Evolutionary conservation across 2,329 filamentous ascomycete genomes (phyloP), one percentile per base, ranked within the genome.

Genomic region (Colletotrichum brevisporum): DNA sequence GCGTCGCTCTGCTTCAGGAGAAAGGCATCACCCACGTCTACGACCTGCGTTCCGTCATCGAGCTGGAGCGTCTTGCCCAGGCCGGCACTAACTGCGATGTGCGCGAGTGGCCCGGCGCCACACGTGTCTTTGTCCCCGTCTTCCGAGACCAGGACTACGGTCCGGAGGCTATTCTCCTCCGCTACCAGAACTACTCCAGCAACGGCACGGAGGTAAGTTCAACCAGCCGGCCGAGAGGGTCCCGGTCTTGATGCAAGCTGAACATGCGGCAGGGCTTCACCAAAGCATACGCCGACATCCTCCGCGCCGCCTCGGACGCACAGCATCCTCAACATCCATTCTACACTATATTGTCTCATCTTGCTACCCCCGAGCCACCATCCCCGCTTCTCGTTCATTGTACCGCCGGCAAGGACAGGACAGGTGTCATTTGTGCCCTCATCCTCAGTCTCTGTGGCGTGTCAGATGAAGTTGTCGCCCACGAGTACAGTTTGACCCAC

Each of bases 391-490:
- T 94, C 6, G 82, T 94, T 8, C 92, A 95, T 75, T 94, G 92
- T 78, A 92, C 91, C 0, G 91, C 91, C 0, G 92, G 92, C 13
- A 95, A 95, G 79, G 92, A 95, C 77, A 85, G 92, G 51, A 94
- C 92, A 0, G 92, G 92, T 2, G 85, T 94, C 5, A 80, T 94
- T 52, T 87, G 89, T 56, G 92, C 91, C 3, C 74, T 95, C 48
- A 76, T 94, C 9, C 83, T 94, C 47, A 80, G 86, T 27, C 83
- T 94, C 31, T 89, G 89, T 9, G 89, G 90, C 4, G 89, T 93
- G 0, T 78, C 83, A 1, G 85, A 89, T 71, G 82, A 87, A 41
- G 76, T 79, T 4, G 85, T 93, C n/a, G 91, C 90, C 0, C 78
- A 85, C 10, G 92, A 95, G 77, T 95, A 94, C 76, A 82, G 85